Percentiles rank a stretch among this genome's conserved stretches.
These are phyloP conservation scores for Citrus cavaleriei DNA, from an alignment of 345 rosid species.

Conservation along the genomic window DNA sequence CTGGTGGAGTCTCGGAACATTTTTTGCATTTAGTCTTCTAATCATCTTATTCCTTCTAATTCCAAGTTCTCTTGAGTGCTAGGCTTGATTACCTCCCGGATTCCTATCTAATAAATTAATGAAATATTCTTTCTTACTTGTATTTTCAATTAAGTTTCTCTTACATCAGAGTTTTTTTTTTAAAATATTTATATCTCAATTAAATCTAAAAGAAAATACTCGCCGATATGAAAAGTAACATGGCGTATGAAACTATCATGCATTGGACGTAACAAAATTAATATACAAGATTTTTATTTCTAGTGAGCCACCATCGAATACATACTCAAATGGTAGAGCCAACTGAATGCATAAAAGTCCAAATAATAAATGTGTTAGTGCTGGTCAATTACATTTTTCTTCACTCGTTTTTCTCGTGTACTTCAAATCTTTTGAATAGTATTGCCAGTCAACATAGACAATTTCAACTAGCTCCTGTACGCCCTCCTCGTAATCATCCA, in stretches of 20 bases:
- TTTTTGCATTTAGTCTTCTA: no score
- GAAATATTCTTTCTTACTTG: no score
- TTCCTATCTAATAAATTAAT: no score
- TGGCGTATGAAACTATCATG: background rate
- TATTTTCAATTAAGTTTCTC: no score
- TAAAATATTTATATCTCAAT: background rate
- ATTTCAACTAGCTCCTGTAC: background rate
- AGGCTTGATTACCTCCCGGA: no score
- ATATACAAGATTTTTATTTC: background rate
- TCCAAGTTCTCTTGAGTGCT: no score
- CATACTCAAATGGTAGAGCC: background rate
- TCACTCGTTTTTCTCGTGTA: background rate
- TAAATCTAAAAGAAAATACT: background rate
- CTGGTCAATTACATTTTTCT: background rate
- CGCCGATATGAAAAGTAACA: no score
- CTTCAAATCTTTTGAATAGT: background rate
- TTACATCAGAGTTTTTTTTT: no score
- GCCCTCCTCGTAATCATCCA: no score
- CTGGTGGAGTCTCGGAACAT: fast-evolving
- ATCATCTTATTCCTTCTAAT: no score
- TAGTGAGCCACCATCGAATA: background rate
- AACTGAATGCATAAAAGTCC: background rate
- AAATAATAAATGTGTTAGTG: background rate
- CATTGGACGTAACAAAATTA: background rate
- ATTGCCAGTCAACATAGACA: background rate